A percentile compares a stretch with the other conserved stretches of the same genome.
phyloP scores from a whole-genome alignment of 192 early-diverging fungal genomes.

The Coemansia sp. region DNA sequence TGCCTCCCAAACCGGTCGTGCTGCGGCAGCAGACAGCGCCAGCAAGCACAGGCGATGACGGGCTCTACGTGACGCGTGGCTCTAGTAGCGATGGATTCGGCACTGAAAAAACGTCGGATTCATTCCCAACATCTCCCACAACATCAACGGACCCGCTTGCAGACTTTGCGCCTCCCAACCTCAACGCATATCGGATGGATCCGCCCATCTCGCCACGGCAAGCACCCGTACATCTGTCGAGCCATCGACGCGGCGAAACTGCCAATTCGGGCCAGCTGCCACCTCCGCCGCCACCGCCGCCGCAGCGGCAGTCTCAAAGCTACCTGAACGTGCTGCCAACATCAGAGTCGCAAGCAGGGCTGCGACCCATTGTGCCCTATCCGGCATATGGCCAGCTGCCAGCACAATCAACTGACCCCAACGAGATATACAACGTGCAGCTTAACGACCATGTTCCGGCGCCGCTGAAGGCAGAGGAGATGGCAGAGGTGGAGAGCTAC shows the following conservation, averaged over 20 bases:
- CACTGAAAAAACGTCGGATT: constrained; percentile 41
- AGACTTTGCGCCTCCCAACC: constrained; percentile 15
- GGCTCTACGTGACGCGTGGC: constrained; percentile 8
- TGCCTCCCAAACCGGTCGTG: constrained; percentile 45
- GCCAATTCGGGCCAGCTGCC: constrained; percentile 15
- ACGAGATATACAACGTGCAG: constrained; percentile 46
- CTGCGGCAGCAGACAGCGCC: constrained; percentile 24
- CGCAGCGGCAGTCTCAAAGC: neutral
- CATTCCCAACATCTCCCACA: constrained; percentile 31
- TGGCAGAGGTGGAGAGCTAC: constrained; percentile 37
- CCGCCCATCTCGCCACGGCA: constrained; percentile 39
- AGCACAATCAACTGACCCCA: constrained; percentile 15
- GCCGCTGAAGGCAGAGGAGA: constrained; percentile 42
- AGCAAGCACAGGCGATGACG: neutral
- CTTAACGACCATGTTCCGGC: constrained; percentile 44
- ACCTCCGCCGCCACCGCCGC: constrained; percentile 18
- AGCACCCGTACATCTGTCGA: constrained; percentile 31
- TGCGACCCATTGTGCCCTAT: constrained; percentile 17
- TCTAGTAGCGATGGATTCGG: constrained; percentile 50
- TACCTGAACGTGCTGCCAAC: constrained; percentile 9
- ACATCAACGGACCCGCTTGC: constrained; percentile 38
- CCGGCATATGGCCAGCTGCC: constrained; percentile 15
- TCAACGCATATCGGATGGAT: constrained; percentile 23
- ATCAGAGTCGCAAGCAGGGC: constrained; percentile 6
- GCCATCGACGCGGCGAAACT: constrained; percentile 1